Evolutionary conservation across 2,329 filamentous ascomycete species (phyloP).

Genomic region (Endoconidiophora polonica): DNA sequence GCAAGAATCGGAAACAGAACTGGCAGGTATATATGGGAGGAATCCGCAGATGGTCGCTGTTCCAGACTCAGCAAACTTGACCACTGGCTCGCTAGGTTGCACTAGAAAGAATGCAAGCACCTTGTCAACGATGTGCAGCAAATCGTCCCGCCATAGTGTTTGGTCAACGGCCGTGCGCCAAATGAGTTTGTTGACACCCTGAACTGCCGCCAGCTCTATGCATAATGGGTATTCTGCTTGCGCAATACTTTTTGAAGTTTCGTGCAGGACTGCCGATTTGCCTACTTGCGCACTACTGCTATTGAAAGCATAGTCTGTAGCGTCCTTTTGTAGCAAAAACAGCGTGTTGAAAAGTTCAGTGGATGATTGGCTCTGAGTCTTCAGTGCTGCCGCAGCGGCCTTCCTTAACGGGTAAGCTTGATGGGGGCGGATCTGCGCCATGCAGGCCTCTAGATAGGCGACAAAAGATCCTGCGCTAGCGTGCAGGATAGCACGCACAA

Average conservation of each 20-base stretch:
- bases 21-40: neutral
- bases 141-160: slow-evolving; percentile 28
- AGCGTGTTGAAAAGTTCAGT: slow-evolving; percentile 35
- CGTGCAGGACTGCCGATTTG: neutral
- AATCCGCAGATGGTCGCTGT: neutral
- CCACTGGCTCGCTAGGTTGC: slow-evolving; percentile 24
- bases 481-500: slow-evolving; percentile 55
- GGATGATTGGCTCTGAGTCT: slow-evolving; percentile 15
- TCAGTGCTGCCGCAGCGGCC: slow-evolving; percentile 33
- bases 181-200: slow-evolving; percentile 30
- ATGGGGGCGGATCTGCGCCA: slow-evolving; percentile 47
- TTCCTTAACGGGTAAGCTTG: slow-evolving; percentile 66
- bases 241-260: slow-evolving; percentile 18
- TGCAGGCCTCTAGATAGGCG: slow-evolving; percentile 54
- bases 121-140: slow-evolving; percentile 43
- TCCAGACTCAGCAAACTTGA: slow-evolving; percentile 20
- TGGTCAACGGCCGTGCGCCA: slow-evolving; percentile 61
- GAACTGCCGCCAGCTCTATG: slow-evolving; percentile 53
- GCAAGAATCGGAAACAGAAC: neutral
- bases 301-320: neutral
- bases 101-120: neutral
- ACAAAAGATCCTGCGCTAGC: slow-evolving; percentile 49
- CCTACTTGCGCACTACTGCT: neutral
- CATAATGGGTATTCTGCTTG: slow-evolving; percentile 70
- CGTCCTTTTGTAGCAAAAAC: slow-evolving; percentile 30